Conservation (phyloP, 768 basidiomycete species). For the Candolleomyces eurysporus region DNA sequence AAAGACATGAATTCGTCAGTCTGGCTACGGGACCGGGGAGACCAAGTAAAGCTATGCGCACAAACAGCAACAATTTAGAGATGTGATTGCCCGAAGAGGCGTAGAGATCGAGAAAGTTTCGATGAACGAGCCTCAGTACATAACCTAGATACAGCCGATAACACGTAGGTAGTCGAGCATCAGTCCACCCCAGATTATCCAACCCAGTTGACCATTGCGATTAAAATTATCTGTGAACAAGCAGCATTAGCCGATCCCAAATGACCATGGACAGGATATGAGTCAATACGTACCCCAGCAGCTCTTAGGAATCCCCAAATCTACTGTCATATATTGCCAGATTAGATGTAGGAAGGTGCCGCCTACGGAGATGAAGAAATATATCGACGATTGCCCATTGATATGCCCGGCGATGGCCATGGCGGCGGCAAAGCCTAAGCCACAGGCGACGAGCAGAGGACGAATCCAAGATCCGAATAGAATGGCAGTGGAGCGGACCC, state of each 20-base stretch:
- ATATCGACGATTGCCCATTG: constrained; percentile 50
- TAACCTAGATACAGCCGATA: not conserved
- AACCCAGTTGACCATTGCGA: constrained; percentile 44
- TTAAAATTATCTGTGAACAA: constrained; percentile 42
- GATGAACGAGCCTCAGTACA: too few species aligned
- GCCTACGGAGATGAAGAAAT: constrained; percentile 44
- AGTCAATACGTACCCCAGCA: constrained; percentile 46
- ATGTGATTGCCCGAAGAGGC: too few species aligned
- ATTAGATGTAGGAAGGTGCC: constrained; percentile 41
- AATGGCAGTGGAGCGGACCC: constrained; percentile 76
- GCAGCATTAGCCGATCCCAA: not conserved
- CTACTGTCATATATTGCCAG: constrained; percentile 47
- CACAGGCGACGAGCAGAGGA: constrained; percentile 53
- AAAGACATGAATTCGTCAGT: too few species aligned
- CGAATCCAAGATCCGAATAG: constrained; percentile 63
- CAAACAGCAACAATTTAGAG: too few species aligned
- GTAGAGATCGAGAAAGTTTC: too few species aligned
- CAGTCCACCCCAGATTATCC: constrained; percentile 44
- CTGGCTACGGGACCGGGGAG: too few species aligned
- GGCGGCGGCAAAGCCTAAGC: constrained; percentile 47
- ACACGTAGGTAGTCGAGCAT: constrained; percentile 33
- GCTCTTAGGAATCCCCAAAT: constrained; percentile 41
- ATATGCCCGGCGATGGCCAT: constrained; percentile 52
- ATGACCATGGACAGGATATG: too few species aligned
- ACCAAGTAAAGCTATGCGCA: too few species aligned